These are phyloP conservation scores for Tetrahymena borealis DNA, from an alignment of 73 alveolate species.

Conservation along the genomic window DNA sequence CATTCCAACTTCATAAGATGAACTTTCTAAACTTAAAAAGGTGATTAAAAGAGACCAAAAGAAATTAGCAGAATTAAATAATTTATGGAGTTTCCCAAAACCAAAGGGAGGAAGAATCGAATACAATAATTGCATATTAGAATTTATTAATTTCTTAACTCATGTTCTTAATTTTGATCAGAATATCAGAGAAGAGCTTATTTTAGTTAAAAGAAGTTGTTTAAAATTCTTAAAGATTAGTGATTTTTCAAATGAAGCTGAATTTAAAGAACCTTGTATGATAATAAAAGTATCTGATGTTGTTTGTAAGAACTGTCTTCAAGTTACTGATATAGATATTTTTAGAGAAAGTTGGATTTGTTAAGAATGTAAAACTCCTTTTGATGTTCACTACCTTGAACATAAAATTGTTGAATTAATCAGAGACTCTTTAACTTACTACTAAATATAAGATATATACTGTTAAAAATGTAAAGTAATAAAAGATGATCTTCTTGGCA, in stretches of 20 bases:
- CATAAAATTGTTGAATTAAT: not conserved
- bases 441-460: constrained; percentile 22
- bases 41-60: not conserved
- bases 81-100: not conserved
- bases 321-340: constrained; percentile 9
- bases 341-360: constrained; percentile 31
- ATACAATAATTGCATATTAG: not conserved
- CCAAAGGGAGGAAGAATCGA: not conserved
- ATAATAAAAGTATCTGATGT: not conserved
- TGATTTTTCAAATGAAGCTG: constrained; percentile 18
- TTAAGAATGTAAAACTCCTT: not conserved
- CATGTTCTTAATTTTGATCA: constrained; percentile 20
- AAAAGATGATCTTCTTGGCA: constrained; percentile 1
- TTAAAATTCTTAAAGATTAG: constrained; percentile 6
- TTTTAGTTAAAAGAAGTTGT: not conserved
- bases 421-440: constrained; percentile 7
- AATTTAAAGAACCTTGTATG: constrained; percentile 33
- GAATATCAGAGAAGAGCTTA: constrained; percentile 4
- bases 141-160: not conserved
- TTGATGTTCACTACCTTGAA: not conserved
- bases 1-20: not conserved
- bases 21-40: not conserved
- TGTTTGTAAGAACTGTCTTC: constrained; percentile 7
- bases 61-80: constrained; percentile 5
- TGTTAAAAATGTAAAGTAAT: constrained; percentile 23